Evolutionary conservation across 345 rosid genomes (phyloP).

Genomic region (Gossypium turneri): DNA sequence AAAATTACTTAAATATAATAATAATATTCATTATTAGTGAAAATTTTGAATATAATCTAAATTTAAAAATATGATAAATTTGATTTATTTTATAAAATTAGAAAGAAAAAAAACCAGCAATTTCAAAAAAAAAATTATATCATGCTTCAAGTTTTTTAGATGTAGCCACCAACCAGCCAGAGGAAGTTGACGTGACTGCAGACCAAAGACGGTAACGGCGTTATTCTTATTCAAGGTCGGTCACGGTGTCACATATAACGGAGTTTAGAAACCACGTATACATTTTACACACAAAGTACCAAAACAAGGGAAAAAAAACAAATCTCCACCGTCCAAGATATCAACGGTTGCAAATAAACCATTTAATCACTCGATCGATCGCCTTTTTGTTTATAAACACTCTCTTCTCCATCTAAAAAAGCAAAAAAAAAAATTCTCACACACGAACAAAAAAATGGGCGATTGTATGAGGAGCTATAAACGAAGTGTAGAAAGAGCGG

Average conservation of each 20-base stretch:
- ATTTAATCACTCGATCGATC: background rate
- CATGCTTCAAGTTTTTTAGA: background rate
- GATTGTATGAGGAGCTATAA: slow-evolving; percentile 28
- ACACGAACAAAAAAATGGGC: slow-evolving; percentile 24
- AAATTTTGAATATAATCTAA: too few species aligned
- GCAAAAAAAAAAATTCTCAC: background rate
- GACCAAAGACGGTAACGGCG: background rate
- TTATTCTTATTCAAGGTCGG: background rate
- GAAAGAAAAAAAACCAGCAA: background rate
- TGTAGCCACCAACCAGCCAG: background rate
- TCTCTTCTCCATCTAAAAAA: background rate
- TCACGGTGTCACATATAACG: slow-evolving; percentile 3
- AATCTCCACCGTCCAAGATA: slow-evolving; percentile 18
- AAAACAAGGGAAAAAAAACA: background rate
- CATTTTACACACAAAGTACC: background rate
- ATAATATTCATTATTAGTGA: too few species aligned
- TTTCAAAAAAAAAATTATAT: background rate
- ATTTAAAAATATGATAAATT: too few species aligned
- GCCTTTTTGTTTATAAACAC: slow-evolving; percentile 9
- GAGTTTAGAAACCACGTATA: background rate
- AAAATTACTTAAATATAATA: too few species aligned
- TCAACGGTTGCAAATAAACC: slow-evolving; percentile 9
- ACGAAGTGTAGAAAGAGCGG: slow-evolving; percentile 25
- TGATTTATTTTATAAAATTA: too few species aligned
- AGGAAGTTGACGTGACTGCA: background rate